Evolutionary conservation across 2,329 filamentous ascomycete species (phyloP), one percentile per base, ranked within the genome.

Genomic region (Zasmidium angulare): DNA sequence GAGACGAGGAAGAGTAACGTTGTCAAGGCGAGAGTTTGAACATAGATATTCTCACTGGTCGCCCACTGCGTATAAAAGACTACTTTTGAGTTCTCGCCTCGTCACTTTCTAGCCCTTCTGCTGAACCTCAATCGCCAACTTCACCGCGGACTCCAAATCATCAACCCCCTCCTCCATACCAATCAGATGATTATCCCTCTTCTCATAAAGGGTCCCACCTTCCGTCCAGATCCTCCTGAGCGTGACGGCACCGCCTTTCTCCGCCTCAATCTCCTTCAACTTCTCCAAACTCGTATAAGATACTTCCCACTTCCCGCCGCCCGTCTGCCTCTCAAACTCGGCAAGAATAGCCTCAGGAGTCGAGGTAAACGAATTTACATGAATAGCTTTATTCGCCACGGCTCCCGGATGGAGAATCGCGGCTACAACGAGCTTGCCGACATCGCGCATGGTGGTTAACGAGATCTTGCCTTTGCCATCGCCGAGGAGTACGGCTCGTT

Each of bases 221-320:
- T 89, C 84, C 0, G 84, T 83, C 89, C 89, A 91, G 53, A 91
- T 91, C 19, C 89, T 77, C 49, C 86, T 78, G 64, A 91, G 74
- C 0, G 89, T 90, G 51, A 81, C 78, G 1, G 76, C 64, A 0
- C 84, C 84, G 0, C 86, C 86, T 19, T 69, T 61, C 68, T 84
- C 78, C 54, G 81, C 70, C 75, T 92, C 89, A 6, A 83, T 66
- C 36, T 80, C 72, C 50, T 79, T 79, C 29, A 91, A 69, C 48
- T 80, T 75, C 1, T 80, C 75, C 10, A 89, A 75, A 2, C 85
- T 70, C 1, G 79, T 85, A 63, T 83, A 79, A 7, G 73, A 75
- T 10, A 85, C 76, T 0, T 78, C 73, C 86, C 86, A 89, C 22
- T 63, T 63, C 61, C 81, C 75, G 14, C 74, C 83, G 14, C 74